Base-by-base conservation (phyloP, 306 rosid species). In the Vicia sativa region DNA sequence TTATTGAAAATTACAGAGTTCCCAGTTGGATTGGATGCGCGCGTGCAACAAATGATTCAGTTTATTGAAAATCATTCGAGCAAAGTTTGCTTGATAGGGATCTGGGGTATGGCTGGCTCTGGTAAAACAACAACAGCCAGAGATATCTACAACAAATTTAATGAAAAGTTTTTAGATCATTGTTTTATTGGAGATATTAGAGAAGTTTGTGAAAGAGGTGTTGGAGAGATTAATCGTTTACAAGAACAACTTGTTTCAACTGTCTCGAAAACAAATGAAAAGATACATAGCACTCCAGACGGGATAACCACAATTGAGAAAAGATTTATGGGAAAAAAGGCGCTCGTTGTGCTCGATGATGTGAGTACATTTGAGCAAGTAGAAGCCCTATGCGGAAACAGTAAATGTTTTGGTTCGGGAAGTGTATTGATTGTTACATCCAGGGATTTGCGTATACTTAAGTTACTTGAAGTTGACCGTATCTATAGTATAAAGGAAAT, bases 361-460 rank as follows among this genome's bases (percentile, higher is more conserved):
- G 76, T 72, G 53, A 61, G n/a, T 5, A 15, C 43, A 0, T 4
- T 23, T 7, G 13, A 49, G 3, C 76, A 72, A 37, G 10, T 50
- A 1, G 12, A 37, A 1, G 29, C 31, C 1, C 14, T 72, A 11
- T 50, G 63, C 26, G 35, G n/a, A 38, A 50, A 16, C 25, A 7
- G 9, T 37, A 4, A 1, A 0, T 59, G 48, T 75, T 44, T 73
- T 13, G 68, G 58, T 11, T 0, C 18, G 0, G 79, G 73, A 23
- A 79, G 82, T 73, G 67, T 61, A 29, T 1, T 76, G 2, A 38
- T 83, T 10, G 21, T 43, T 43, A 43, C 49, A 43, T 12, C 16
- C 7, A 43, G 49, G 4, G 16, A 43, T 4, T 2, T 4, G 0
- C 49, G 2, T 2, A 6, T 43, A 5, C 49, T 43, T 43, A 43